Conservation (phyloP, 768 basidiomycete species). For the Lactarius deliciosus region DNA sequence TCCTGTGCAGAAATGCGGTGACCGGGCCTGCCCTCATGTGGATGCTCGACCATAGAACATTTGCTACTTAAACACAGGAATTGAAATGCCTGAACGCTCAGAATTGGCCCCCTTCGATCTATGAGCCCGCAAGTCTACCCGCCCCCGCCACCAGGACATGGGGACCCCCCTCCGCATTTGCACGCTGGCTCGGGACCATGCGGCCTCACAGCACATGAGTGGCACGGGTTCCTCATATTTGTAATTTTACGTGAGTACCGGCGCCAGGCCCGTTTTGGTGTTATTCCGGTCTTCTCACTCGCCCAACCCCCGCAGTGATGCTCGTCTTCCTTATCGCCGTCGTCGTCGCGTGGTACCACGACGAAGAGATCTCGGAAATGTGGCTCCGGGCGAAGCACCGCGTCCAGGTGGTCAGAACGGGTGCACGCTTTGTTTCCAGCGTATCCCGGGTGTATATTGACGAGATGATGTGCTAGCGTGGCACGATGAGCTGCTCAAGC, state of each 20-base stretch:
- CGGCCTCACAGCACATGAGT: slow-evolving; percentile 2
- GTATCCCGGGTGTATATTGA: neutral
- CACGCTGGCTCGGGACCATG: neutral
- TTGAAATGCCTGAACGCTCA: neutral
- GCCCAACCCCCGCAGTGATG: slow-evolving; percentile 2
- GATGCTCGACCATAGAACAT: neutral
- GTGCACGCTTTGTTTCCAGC: neutral
- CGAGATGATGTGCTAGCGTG: neutral
- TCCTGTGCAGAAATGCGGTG: neutral
- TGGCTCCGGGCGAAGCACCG: slow-evolving; percentile 7
- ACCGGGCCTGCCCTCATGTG: neutral
- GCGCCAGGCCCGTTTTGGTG: neutral
- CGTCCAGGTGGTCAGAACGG: neutral
- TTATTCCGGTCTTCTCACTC: neutral
- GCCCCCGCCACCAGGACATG: neutral
- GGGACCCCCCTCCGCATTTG: neutral
- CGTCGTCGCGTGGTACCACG: neutral
- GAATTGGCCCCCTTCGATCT: neutral
- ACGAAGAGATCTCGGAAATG: neutral
- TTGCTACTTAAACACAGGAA: neutral
- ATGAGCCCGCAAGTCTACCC: neutral
- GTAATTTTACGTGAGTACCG: slow-evolving; percentile 2
- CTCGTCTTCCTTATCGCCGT: neutral
- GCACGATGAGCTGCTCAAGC: slow-evolving; percentile 11
- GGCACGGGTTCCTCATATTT: slow-evolving; percentile 7